These are phyloP conservation scores for Sporothrix euskadiensis DNA, from an alignment of 2,329 filamentous ascomycete species.

Conservation along the genomic window DNA sequence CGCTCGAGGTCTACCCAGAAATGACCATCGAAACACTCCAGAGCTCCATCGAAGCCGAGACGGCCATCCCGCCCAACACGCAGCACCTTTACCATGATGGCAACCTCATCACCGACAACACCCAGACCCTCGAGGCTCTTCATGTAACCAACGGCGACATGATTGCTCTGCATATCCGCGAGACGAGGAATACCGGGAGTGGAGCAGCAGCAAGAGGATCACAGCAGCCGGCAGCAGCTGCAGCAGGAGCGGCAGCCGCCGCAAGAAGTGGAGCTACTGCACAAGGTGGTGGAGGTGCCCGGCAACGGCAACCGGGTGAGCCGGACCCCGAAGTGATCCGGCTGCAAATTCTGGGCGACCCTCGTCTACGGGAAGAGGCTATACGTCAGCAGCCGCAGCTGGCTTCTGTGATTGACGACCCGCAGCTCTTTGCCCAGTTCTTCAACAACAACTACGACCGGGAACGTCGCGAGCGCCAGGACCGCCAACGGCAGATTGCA, in stretches of 20 bases:
- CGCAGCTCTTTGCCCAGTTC: constrained; percentile 72
- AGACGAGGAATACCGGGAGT: constrained; percentile 35
- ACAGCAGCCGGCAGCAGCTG: constrained; percentile 45
- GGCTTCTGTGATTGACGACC: constrained; percentile 72
- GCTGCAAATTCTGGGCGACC: constrained; percentile 78
- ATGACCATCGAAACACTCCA: constrained; percentile 85
- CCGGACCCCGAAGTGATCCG: constrained; percentile 80
- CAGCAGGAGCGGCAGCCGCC: constrained; percentile 37
- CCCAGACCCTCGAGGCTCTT: constrained; percentile 78
- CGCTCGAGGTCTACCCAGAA: constrained; percentile 77
- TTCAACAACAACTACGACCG: constrained; percentile 67
- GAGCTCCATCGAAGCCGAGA: constrained; percentile 83
- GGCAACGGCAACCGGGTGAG: constrained; percentile 32
- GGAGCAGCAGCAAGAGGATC: constrained; percentile 35
- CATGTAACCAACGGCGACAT: constrained; percentile 87
- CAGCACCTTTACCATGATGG: constrained; percentile 93
- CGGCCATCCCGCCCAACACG: constrained; percentile 66
- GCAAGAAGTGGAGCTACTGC: constrained; percentile 35
- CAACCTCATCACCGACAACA: constrained; percentile 71
- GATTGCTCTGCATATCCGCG: constrained; percentile 79
- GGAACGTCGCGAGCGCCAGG: constrained; percentile 70
- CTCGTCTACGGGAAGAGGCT: constrained; percentile 69
- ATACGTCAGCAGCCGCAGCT: constrained; percentile 73
- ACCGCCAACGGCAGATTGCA: constrained; percentile 80
- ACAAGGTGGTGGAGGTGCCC: constrained; percentile 33